A percentile compares a stretch with the other conserved stretches of the same genome.
phyloP scores from a whole-genome alignment of 306 rosid genomes.

The Canavalia gladiata region DNA sequence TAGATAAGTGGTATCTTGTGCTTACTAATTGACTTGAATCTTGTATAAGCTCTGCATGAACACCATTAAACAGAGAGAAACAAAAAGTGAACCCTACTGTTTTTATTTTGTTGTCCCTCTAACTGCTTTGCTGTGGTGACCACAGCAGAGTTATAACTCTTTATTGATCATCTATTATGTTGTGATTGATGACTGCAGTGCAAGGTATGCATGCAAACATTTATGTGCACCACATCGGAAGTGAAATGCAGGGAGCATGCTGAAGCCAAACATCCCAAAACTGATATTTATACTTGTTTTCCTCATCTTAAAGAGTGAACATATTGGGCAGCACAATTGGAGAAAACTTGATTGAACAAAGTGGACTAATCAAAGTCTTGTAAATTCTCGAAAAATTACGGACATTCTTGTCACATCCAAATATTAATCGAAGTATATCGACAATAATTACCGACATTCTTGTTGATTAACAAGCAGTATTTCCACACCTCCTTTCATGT shows the following conservation, averaged over 20 bases:
- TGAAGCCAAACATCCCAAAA: slow-evolving; percentile 79
- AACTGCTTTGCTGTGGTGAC: slow-evolving; percentile 1
- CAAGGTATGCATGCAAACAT: slow-evolving; percentile 90
- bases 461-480: too few relatives aligned
- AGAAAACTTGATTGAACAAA: slow-evolving; percentile 18
- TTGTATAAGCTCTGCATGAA: neutral
- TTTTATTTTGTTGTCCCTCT: neutral
- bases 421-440: too few relatives aligned
- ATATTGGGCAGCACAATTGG: slow-evolving; percentile 6
- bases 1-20: neutral
- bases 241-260: slow-evolving; percentile 85
- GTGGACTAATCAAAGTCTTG: too few relatives aligned
- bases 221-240: slow-evolving; percentile 81
- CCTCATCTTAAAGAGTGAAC: slow-evolving; percentile 67
- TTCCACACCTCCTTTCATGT: too few relatives aligned
- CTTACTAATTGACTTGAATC: slow-evolving; percentile 5
- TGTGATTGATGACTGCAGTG: slow-evolving; percentile 60
- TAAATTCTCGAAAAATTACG: too few relatives aligned
- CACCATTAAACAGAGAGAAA: neutral
- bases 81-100: neutral
- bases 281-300: slow-evolving; percentile 67
- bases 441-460: too few relatives aligned
- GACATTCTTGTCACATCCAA: too few relatives aligned
- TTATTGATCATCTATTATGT: slow-evolving; percentile 30
- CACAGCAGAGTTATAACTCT: neutral